A percentile compares a stretch with the other conserved stretches of the same genome.
phyloP scores from a whole-genome alignment of 257 asterid genomes.

The Ilex asprella region DNA sequence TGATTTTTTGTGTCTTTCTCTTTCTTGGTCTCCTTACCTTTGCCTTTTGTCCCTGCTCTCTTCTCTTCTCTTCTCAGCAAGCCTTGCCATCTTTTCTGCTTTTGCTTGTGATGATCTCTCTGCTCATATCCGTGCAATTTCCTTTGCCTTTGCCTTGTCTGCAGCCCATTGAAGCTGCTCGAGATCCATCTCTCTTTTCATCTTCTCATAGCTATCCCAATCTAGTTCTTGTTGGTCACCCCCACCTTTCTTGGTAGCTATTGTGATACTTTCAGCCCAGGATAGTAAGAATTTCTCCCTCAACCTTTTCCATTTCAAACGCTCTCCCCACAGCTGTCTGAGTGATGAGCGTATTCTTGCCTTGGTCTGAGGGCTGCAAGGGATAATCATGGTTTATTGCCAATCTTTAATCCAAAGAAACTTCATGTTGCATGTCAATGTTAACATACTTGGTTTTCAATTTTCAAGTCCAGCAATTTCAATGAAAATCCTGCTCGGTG shows the following conservation, averaged over 20 bases:
- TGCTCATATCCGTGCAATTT: constrained; percentile 34
- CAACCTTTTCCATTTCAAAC: constrained; percentile 67
- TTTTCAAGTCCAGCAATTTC: no score
- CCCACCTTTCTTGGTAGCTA: constrained; percentile 71
- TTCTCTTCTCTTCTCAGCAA: constrained; percentile 38
- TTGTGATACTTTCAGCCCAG: constrained; percentile 74
- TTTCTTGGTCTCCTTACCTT: constrained; percentile 25
- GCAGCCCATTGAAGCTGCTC: constrained; percentile 33
- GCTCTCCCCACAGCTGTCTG: constrained; percentile 55
- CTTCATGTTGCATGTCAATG: not conserved
- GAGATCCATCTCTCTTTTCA: constrained; percentile 44
- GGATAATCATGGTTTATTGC: constrained; percentile 3
- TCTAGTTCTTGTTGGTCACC: constrained; percentile 63
- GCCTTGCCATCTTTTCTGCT: constrained; percentile 42
- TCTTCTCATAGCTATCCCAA: constrained; percentile 76
- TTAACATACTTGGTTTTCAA: not conserved
- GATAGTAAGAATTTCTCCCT: constrained; percentile 49
- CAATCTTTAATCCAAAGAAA: constrained; percentile 7
- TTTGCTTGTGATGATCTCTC: constrained; percentile 46
- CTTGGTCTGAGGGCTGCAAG: constrained; percentile 62
- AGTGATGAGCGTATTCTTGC: constrained; percentile 52
- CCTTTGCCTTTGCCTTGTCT: constrained; percentile 50
- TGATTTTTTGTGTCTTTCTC: constrained; percentile 38
- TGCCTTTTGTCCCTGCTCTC: constrained; percentile 44
- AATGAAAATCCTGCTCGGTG: no score